Evolutionary conservation across 78 protist genomes (phyloP).

Genomic region (Dictyostelium discoideum): dicty_2.7 NC_007089.4:1852001-1852500

Average conservation of each 20-base stretch:
- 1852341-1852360: background rate
- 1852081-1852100: background rate
- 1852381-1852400: too few relatives aligned
- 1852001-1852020: constrained; percentile 7
- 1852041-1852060: constrained; percentile 19
- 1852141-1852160: background rate
- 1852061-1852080: constrained; percentile 5
- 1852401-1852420: background rate
- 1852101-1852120: background rate
- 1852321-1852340: background rate
- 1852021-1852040: background rate
- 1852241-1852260: background rate
- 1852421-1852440: background rate
- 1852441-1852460: background rate
- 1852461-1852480: background rate
- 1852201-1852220: background rate
- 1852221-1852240: background rate
- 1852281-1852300: background rate
- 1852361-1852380: background rate
- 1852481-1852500: background rate
- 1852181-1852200: constrained; percentile 22
- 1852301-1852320: background rate
- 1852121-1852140: background rate
- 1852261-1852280: background rate
- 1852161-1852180: constrained; percentile 6